Percentiles rank a stretch among this genome's conserved stretches.
Conservation (phyloP, 2,329 filamentous ascomycete species). For the Penicillium digitatum region DNA sequence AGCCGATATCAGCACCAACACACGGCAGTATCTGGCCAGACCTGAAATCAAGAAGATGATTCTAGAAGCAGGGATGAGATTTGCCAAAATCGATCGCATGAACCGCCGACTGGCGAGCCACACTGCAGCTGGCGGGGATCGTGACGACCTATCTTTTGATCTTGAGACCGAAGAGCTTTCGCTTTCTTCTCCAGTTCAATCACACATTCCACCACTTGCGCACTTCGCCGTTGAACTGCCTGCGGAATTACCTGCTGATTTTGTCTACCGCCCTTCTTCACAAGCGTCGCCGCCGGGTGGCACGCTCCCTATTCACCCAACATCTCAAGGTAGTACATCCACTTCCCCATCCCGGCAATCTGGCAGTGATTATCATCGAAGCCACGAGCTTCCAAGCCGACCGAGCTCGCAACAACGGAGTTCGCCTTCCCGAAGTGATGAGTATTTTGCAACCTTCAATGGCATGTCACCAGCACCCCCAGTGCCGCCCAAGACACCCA, state of each 20-base stretch:
- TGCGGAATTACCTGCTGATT: slow-evolving; percentile 57
- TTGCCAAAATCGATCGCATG: slow-evolving; percentile 77
- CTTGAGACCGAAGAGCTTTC: slow-evolving; percentile 27
- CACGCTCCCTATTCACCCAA: slow-evolving; percentile 28
- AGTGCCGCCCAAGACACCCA: slow-evolving; percentile 71
- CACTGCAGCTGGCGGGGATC: slow-evolving; percentile 35
- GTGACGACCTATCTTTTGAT: slow-evolving; percentile 28
- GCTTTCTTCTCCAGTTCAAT: slow-evolving; percentile 24
- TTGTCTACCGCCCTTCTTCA: slow-evolving; percentile 20
- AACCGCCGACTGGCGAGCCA: slow-evolving; percentile 62
- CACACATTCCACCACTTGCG: slow-evolving; percentile 40
- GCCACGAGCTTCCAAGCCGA: slow-evolving; percentile 34
- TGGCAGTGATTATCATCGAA: slow-evolving; percentile 33
- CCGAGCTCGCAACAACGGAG: slow-evolving; percentile 26
- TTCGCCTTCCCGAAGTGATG: slow-evolving; percentile 38
- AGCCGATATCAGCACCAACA: slow-evolving; percentile 92
- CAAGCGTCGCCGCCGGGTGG: slow-evolving; percentile 30
- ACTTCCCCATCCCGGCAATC: slow-evolving; percentile 28
- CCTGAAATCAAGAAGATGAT: slow-evolving; percentile 73
- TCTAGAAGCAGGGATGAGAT: slow-evolving; percentile 68
- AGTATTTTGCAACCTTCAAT: slow-evolving; percentile 25
- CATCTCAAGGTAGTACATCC: slow-evolving; percentile 26
- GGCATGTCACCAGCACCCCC: slow-evolving; percentile 64
- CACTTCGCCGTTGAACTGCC: slow-evolving; percentile 57
- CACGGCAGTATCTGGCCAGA: slow-evolving; percentile 73